These are phyloP conservation scores for Thermothielavioides terrestris DNA, from an alignment of 495 filamentous ascomycete species.

Conservation along the genomic window DNA sequence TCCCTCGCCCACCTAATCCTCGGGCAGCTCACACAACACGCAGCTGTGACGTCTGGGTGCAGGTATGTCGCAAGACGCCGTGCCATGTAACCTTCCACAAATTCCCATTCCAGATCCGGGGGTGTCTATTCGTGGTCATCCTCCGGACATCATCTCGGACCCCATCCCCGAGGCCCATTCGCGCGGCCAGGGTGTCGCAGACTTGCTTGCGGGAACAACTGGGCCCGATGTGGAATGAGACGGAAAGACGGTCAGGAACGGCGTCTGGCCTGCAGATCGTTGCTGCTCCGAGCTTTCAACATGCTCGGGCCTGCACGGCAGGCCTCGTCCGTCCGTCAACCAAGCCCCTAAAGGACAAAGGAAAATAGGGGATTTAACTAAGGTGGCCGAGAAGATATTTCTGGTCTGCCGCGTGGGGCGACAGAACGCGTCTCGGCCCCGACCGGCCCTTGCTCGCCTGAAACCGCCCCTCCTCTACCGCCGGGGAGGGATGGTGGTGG, in stretches of 20 bases:
- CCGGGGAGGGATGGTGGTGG: too few relatives aligned
- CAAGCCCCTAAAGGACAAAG: too few relatives aligned
- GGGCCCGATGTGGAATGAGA: neutral
- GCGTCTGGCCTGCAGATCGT: too few relatives aligned
- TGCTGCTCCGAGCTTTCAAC: too few relatives aligned
- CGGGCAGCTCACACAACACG: conserved; percentile 16
- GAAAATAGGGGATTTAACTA: too few relatives aligned
- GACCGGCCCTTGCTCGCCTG: too few relatives aligned
- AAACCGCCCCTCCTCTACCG: too few relatives aligned
- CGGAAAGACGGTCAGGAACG: neutral
- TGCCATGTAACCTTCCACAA: conserved; percentile 20
- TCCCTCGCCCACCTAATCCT: neutral
- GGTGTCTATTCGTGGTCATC: conserved; percentile 13
- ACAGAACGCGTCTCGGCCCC: too few relatives aligned
- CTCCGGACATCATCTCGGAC: conserved; percentile 15
- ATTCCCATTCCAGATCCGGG: neutral
- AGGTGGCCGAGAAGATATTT: too few relatives aligned
- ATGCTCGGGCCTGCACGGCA: too few relatives aligned
- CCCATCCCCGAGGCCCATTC: conserved; percentile 13
- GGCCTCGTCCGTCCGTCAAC: too few relatives aligned
- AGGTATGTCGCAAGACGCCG: conserved; percentile 11
- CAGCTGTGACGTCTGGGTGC: conserved; percentile 6
- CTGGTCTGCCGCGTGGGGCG: too few relatives aligned
- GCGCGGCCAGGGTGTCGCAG: conserved; percentile 6
- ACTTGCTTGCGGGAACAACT: neutral